Evolutionary conservation across 441 rosid genomes (phyloP).

Genomic region (Metrosideros polymorpha): DNA sequence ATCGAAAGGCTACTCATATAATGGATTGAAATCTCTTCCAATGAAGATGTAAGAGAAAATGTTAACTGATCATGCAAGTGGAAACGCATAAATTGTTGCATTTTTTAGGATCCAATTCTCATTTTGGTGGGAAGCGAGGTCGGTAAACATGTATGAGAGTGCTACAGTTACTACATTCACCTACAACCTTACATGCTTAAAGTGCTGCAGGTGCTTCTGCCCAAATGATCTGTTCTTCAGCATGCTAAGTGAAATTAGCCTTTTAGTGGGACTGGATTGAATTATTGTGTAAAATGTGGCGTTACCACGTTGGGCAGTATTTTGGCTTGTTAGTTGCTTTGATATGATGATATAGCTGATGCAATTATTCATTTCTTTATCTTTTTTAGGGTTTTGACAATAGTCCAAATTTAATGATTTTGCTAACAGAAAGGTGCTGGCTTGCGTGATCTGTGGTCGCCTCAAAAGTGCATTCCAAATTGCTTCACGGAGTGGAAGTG

Average conservation of each 20-base stretch:
- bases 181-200: not conserved
- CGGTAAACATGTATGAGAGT: not conserved
- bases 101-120: not conserved
- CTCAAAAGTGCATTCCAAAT: slow-evolving; percentile 97
- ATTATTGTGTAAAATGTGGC: not conserved
- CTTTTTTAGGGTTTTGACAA: not conserved
- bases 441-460: slow-evolving; percentile 96
- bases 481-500: slow-evolving; percentile 91
- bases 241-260: not conserved
- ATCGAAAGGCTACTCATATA: not conserved
- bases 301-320: not conserved
- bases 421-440: slow-evolving; percentile 85
- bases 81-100: not conserved
- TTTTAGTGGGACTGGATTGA: not conserved
- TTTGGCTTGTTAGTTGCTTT: not conserved
- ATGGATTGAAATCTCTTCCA: not conserved
- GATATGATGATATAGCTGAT: not conserved
- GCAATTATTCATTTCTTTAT: not conserved
- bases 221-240: not conserved
- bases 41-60: not conserved
- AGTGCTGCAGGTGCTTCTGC: not conserved
- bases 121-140: not conserved
- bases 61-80: not conserved
- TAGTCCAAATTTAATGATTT: not conserved
- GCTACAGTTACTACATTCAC: not conserved